These are phyloP conservation scores for Podospora pseudopauciseta DNA, from an alignment of 495 filamentous ascomycete genomes.

Conservation along the genomic window DNA sequence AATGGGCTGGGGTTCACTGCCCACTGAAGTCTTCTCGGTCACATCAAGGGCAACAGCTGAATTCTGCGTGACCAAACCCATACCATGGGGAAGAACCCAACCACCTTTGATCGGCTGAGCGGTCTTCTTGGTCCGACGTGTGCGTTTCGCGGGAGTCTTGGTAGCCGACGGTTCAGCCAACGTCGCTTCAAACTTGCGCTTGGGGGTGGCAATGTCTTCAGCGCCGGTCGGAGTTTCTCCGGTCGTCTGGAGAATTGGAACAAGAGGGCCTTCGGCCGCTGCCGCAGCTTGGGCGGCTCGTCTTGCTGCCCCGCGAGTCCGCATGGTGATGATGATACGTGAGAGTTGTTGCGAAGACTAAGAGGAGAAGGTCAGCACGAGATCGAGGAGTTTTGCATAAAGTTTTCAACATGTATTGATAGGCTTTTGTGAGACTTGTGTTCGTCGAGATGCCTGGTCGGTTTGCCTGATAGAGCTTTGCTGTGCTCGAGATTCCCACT, in stretches of 20 bases:
- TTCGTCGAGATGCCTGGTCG: background rate
- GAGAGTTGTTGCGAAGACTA: background rate
- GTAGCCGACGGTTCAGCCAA: background rate
- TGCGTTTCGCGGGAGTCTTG: background rate
- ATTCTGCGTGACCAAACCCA: constrained; percentile 26
- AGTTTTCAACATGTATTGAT: background rate
- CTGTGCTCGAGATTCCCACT: background rate
- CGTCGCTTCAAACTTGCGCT: background rate
- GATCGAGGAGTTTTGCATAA: background rate
- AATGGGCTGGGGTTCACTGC: background rate
- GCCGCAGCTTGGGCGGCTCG: background rate
- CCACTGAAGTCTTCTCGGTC: background rate
- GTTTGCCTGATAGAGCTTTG: background rate
- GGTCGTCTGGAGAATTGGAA: too few species aligned
- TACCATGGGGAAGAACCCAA: constrained; percentile 40
- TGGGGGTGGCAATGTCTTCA: background rate
- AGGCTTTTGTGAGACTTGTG: background rate
- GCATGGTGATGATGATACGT: background rate
- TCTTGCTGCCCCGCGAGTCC: background rate
- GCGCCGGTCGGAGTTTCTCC: background rate
- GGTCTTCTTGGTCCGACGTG: constrained; percentile 11
- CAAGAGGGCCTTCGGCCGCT: background rate
- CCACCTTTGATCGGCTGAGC: constrained; percentile 28
- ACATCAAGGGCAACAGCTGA: background rate
- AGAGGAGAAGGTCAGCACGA: background rate